Evolutionary conservation across 257 asterid genomes (phyloP).

Genomic region (Salvia splendens): DNA sequence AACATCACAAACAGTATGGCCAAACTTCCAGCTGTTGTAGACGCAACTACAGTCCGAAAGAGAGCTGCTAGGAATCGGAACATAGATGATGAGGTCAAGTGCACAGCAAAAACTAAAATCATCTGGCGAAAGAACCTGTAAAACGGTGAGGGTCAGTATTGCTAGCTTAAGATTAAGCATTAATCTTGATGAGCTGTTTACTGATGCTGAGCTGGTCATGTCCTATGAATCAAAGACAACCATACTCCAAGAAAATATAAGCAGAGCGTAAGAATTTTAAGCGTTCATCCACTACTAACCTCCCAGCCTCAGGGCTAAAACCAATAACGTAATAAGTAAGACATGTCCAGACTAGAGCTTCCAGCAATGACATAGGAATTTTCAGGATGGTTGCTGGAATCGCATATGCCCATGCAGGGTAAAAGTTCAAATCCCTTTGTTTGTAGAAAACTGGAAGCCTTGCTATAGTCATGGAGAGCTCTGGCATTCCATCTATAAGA

Average conservation of each 20-base stretch:
- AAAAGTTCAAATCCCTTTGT: conserved; percentile 50
- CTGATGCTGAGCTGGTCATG: background rate
- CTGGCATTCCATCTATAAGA: conserved; percentile 48
- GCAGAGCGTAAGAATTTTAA: background rate
- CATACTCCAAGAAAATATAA: background rate
- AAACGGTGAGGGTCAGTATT: conserved; percentile 3
- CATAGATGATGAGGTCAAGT: conserved; percentile 61
- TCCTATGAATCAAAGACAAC: background rate
- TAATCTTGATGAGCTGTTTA: background rate
- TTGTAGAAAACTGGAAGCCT: conserved; percentile 56
- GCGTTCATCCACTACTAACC: conserved; percentile 41
- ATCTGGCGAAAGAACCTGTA: conserved; percentile 64
- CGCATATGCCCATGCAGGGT: conserved; percentile 60
- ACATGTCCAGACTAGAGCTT: conserved; percentile 55
- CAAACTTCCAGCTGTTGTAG: conserved; percentile 52
- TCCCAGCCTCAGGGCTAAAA: conserved; percentile 53
- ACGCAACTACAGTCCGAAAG: conserved; percentile 47
- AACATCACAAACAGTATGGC: conserved; percentile 41
- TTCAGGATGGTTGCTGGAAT: conserved; percentile 52
- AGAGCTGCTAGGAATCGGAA: conserved; percentile 66
- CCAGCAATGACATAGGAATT: conserved; percentile 46
- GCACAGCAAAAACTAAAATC: conserved; percentile 48
- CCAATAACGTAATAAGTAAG: conserved; percentile 64
- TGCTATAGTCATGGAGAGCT: conserved; percentile 47
- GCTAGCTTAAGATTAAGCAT: background rate